Conservation (phyloP, 2,329 filamentous ascomycete genomes). For the Beauveria caledonica region DNA sequence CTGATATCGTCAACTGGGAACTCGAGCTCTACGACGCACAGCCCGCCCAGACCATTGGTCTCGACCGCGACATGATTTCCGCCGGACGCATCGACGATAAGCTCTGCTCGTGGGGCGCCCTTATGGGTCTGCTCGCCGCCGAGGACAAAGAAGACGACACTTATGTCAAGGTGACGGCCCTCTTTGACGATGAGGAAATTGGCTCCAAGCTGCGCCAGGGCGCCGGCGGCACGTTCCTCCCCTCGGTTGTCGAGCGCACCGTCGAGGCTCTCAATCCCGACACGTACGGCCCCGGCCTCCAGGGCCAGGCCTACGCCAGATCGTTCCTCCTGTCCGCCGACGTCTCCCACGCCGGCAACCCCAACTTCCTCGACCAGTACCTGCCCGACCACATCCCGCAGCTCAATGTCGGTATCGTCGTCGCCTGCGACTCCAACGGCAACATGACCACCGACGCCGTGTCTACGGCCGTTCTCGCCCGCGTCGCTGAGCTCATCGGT, state of each 20-base stretch:
- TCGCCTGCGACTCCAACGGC: conserved; percentile 78
- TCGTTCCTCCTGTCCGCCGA: conserved; percentile 90
- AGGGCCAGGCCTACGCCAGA: conserved; percentile 80
- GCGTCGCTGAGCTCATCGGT: conserved; percentile 66
- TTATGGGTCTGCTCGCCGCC: conserved; percentile 71
- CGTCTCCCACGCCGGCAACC: conserved; percentile 89
- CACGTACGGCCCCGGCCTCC: conserved; percentile 47
- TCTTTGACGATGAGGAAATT: conserved; percentile 97
- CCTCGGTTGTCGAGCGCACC: conserved; percentile 70
- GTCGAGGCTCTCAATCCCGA: conserved; percentile 57
- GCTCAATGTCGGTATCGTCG: conserved; percentile 77
- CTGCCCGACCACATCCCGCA: conserved; percentile 78
- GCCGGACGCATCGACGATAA: conserved; percentile 96
- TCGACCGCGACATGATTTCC: conserved; percentile 91
- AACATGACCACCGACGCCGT: conserved; percentile 95
- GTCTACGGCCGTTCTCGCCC: conserved; percentile 70
- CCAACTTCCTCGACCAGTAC: conserved; percentile 82
- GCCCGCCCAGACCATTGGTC: conserved; percentile 71
- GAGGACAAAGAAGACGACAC: conserved; percentile 48
- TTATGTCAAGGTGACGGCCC: conserved; percentile 82
- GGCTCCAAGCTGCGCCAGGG: conserved; percentile 86
- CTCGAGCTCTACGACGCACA: conserved; percentile 90
- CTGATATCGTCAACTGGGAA: conserved; percentile 87
- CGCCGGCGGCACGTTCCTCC: conserved; percentile 81
- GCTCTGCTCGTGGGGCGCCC: conserved; percentile 87